phyloP scores from a whole-genome alignment of 1,139 yeast genomes.

The Yarrowia galli region DNA sequence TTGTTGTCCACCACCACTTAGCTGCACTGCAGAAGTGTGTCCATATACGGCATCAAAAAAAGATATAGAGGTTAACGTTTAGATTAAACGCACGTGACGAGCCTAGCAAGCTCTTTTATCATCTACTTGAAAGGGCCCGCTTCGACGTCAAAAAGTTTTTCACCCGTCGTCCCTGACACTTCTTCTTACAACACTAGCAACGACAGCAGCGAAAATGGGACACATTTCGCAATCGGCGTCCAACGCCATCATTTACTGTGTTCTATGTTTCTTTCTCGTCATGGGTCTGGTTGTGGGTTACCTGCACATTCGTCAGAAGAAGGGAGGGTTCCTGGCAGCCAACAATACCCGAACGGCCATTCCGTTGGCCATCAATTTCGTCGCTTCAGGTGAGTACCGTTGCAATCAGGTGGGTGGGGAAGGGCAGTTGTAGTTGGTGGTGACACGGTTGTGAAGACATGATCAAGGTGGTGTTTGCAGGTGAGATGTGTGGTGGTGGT shows the following conservation, averaged over 20 bases:
- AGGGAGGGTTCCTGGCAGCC: slow-evolving; percentile 53
- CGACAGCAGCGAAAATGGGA: slow-evolving; percentile 43
- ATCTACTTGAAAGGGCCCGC: background rate
- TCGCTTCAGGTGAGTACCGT: slow-evolving; percentile 80
- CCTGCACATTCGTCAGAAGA: slow-evolving; percentile 48
- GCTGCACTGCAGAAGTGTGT: background rate
- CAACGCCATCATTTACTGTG: slow-evolving; percentile 78
- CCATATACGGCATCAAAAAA: slow-evolving; percentile 4
- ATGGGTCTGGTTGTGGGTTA: slow-evolving; percentile 49
- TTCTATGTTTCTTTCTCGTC: slow-evolving; percentile 70
- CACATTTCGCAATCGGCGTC: slow-evolving; percentile 57
- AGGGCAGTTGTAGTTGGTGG: too few species aligned
- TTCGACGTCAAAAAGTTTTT: background rate
- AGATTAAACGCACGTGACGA: slow-evolving; percentile 18
- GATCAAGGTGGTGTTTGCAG: too few species aligned
- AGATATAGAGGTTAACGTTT: too few species aligned
- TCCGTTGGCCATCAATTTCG: slow-evolving; percentile 84
- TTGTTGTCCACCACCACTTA: too few species aligned
- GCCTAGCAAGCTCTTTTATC: slow-evolving; percentile 26
- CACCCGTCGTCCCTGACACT: too few species aligned
- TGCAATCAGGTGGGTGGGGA: background rate
- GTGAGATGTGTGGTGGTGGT: too few species aligned
- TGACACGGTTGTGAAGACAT: background rate
- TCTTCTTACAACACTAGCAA: background rate
- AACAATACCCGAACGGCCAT: slow-evolving; percentile 48